Conservation (phyloP, 345 rosid species). For the Acer saccharum region DNA sequence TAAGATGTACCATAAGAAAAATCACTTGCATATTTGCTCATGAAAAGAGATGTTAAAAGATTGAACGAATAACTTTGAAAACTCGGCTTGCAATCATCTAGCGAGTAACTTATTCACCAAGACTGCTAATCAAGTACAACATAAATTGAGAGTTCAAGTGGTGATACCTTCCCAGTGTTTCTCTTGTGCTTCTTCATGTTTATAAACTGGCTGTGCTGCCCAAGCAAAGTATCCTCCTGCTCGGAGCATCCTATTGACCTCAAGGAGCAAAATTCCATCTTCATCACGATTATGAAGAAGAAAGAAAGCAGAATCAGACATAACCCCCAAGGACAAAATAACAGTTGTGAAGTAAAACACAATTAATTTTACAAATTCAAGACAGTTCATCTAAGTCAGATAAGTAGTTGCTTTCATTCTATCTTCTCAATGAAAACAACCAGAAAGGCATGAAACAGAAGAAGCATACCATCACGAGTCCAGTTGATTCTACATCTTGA, state of each 20-base stretch:
- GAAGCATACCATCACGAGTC: conserved; percentile 92
- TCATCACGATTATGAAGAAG: conserved; percentile 23
- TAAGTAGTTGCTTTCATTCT: neutral
- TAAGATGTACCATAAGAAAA: neutral
- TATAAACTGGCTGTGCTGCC: conserved; percentile 99
- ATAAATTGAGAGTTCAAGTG: conserved; percentile 5
- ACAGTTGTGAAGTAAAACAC: neutral
- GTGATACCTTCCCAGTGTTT: conserved; percentile 95
- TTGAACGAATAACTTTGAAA: conserved; percentile 10
- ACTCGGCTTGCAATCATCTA: conserved; percentile 4
- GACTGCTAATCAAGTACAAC: neutral
- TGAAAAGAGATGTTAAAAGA: neutral
- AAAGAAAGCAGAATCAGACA: conserved; percentile 26
- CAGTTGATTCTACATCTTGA: conserved; percentile 98
- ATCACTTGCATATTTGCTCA: neutral
- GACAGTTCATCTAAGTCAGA: neutral
- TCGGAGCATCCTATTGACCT: conserved; percentile 92
- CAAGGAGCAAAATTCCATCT: conserved; percentile 97
- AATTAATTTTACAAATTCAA: neutral
- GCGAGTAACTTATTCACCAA: conserved; percentile 12
- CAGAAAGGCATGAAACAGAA: conserved; percentile 4
- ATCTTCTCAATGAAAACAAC: conserved; percentile 5
- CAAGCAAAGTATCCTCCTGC: conserved; percentile 97
- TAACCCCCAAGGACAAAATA: neutral
- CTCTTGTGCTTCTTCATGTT: conserved; percentile 77